Evolutionary conservation across 2,329 filamentous ascomycete species (phyloP).

Genomic region (Microcyclospora pomicola): DNA sequence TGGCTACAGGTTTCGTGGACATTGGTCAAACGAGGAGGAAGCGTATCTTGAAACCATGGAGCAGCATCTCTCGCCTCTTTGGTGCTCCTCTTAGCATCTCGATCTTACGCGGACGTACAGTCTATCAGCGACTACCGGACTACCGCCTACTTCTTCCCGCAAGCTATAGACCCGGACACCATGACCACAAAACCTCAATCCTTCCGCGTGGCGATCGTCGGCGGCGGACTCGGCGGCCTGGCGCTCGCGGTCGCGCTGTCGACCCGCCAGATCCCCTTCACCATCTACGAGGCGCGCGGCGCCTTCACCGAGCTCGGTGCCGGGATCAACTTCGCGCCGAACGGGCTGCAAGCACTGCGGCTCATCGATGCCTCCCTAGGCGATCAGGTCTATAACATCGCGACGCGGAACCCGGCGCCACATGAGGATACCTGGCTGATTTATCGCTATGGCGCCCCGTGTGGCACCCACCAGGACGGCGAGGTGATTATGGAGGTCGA

Average conservation of each 20-base stretch:
- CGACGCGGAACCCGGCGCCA: conserved; percentile 25
- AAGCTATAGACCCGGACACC: no score
- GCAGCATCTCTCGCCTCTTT: no score
- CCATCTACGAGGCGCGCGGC: conserved; percentile 26
- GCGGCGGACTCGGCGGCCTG: conserved; percentile 46
- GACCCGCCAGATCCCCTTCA: conserved; percentile 15
- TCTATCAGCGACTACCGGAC: no score
- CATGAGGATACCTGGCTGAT: conserved; percentile 28
- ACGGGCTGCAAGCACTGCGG: conserved; percentile 90
- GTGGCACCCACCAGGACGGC: conserved; percentile 9
- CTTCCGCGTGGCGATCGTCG: conserved; percentile 37
- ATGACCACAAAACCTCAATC: not conserved
- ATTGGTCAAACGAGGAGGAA: no score
- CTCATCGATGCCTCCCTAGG: conserved; percentile 43
- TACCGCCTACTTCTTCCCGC: no score
- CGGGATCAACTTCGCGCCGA: conserved; percentile 43
- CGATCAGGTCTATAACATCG: conserved; percentile 22
- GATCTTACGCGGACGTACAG: no score
- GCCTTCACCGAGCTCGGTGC: conserved; percentile 45
- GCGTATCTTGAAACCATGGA: no score
- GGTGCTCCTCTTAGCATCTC: no score
- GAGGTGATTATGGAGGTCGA: conserved; percentile 17
- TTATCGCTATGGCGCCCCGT: conserved; percentile 24
- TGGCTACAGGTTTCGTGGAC: no score
- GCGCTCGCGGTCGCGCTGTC: conserved; percentile 40